A percentile compares a stretch with the other conserved stretches of the same genome.
Evolutionary conservation across 2,329 filamentous ascomycete species (phyloP).

Genomic region (Xylaria sp.): DNA sequence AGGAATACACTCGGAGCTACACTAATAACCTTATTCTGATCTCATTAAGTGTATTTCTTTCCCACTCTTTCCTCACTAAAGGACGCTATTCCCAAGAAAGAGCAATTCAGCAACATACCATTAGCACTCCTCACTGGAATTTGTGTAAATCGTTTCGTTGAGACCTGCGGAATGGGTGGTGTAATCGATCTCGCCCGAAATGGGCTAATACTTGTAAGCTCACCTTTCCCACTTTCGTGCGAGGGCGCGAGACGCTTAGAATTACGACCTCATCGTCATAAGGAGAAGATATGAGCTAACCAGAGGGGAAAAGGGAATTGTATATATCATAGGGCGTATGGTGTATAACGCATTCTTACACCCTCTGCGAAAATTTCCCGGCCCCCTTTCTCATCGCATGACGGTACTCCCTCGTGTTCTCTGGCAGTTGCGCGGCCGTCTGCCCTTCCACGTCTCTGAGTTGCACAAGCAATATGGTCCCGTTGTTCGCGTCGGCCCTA

Average conservation of each 20-base stretch:
- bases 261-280: neutral
- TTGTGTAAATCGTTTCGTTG: too few species aligned
- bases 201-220: slow-evolving; percentile 28
- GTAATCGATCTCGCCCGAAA: slow-evolving; percentile 27
- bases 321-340: slow-evolving; percentile 18
- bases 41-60: neutral
- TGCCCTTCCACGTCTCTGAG: slow-evolving; percentile 39
- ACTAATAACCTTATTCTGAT: neutral
- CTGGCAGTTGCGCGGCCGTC: slow-evolving; percentile 34
- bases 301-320: slow-evolving; percentile 16
- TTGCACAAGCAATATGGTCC: slow-evolving; percentile 54
- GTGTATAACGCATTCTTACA: slow-evolving; percentile 44
- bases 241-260: neutral
- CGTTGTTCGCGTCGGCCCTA: slow-evolving; percentile 55
- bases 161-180: slow-evolving; percentile 11
- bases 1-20: neutral
- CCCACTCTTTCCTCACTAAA: neutral
- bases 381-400: slow-evolving; percentile 44
- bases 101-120: neutral
- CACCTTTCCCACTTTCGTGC: neutral
- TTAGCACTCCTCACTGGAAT: neutral
- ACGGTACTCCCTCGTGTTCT: slow-evolving; percentile 38
- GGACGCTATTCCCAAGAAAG: neutral
- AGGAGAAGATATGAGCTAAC: slow-evolving; percentile 8
- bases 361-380: slow-evolving; percentile 46